Base-by-base conservation (phyloP, 2,329 filamentous ascomycete genomes). In the Penicillium sp. region DNA sequence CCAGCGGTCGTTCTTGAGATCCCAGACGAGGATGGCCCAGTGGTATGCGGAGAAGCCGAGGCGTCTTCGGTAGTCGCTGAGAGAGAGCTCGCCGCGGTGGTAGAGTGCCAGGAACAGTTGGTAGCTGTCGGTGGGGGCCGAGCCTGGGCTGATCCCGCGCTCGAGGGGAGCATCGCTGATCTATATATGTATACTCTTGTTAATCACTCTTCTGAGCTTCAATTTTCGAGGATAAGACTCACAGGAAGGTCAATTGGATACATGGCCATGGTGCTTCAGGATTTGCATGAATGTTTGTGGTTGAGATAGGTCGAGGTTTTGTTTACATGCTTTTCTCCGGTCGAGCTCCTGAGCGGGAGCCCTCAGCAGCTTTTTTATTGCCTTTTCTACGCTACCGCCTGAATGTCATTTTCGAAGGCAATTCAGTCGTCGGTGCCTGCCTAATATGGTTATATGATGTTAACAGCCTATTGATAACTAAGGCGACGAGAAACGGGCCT, bases 11-110 rank as follows among this genome's bases (percentile, higher is more conserved):
- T 42, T 6, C 3, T 21, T 15, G 1, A 15, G 16, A 16, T 47
- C 32, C 4, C 18, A 15, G 32, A 55, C 21, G n/a, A 55, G 49
- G 25, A 55, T 47, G 2, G 18, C 31, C 53, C 53, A 55, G 38
- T 55, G 53, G 42, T 55, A 55, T 6, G 53, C 49, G 4, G 48
- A 41, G 35, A 37, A 52, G 29, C 48, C 53, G 6, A 55, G 53
- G 15, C 49, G 48, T 3, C 13, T n/a, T 12, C 53, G 29, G 37
- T 42, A 18, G 1, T 55, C 42, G 18, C 37, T 49, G 21, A 55
- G 42, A 35, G 53, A 55, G 1, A 52, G 25, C 21, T 52, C 53
- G 31, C 37, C 32, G 12, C 53, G 53, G 16, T 55, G 49, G 25
- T 55, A 44, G n/a, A 52, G 21, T 3, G 49, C n/a, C 12, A 55